Conservation (phyloP, 345 rosid species). For the Gossypium arboreum region DNA sequence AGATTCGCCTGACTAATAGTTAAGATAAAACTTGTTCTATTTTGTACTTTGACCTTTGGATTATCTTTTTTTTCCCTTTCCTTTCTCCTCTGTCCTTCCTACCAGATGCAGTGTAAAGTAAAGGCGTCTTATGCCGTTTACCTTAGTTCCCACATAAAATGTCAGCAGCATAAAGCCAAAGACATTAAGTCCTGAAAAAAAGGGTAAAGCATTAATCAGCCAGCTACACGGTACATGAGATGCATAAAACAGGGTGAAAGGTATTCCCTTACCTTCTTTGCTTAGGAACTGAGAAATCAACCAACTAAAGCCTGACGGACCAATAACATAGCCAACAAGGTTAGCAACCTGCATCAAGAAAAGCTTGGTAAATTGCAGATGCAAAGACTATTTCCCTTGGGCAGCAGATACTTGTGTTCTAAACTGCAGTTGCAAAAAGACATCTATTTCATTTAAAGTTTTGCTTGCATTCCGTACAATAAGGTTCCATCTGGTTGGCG, state of each 20-base stretch:
- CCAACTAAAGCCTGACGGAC: conserved; percentile 80
- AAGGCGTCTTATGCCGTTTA: conserved; percentile 15
- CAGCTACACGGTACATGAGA: background rate
- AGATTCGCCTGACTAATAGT: background rate
- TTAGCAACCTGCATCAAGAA: conserved; percentile 65
- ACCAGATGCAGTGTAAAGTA: background rate
- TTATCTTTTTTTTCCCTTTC: background rate
- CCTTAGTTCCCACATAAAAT: conserved; percentile 85
- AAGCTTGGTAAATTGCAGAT: background rate
- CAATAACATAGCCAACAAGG: conserved; percentile 88
- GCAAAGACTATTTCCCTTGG: background rate
- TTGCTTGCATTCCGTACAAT: background rate
- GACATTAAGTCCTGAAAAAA: conserved; percentile 54
- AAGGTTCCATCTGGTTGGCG: background rate
- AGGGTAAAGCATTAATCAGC: background rate
- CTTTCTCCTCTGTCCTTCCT: background rate
- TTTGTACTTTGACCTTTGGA: background rate
- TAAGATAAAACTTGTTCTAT: background rate
- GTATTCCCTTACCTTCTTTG: conserved; percentile 48
- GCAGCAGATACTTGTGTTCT: background rate
- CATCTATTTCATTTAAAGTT: background rate
- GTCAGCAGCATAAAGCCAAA: conserved; percentile 57
- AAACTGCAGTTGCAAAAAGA: background rate
- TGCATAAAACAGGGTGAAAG: background rate
- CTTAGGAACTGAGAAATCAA: conserved; percentile 56